A percentile compares a stretch with the other conserved stretches of the same genome.
These are phyloP conservation scores for Pneumocystis oryctolagi DNA, from an alignment of 1,139 yeast species.

Conservation along the genomic window DNA sequence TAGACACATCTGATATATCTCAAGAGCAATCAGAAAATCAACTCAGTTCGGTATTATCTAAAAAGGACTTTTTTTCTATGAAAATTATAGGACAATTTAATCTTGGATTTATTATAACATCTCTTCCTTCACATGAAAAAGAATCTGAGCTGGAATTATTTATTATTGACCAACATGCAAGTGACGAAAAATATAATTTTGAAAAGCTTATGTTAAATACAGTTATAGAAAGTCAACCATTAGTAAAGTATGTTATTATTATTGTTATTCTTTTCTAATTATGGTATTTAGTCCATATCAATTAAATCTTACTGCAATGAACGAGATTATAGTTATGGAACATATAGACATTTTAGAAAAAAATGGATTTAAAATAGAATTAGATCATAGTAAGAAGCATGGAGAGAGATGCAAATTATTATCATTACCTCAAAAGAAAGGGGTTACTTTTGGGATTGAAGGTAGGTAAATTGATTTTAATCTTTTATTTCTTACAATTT, in stretches of 20 bases:
- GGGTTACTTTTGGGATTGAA: conserved; percentile 42
- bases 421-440: conserved; percentile 62
- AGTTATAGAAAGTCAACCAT: conserved; percentile 47
- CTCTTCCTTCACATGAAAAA: conserved; percentile 25
- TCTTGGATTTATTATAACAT: conserved; percentile 71
- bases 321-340: conserved; percentile 55
- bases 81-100: conserved; percentile 80
- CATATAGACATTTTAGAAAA: conserved; percentile 40
- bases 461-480: conserved; percentile 8
- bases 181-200: conserved; percentile 86
- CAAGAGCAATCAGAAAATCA: conserved; percentile 38
- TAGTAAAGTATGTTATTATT: conserved; percentile 31
- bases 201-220: conserved; percentile 49
- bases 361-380: conserved; percentile 59
- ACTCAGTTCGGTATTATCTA: conserved; percentile 41
- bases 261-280: too few relatives aligned
- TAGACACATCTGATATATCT: conserved; percentile 19
- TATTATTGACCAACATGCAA: conserved; percentile 92
- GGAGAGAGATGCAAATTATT: conserved; percentile 43
- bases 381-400: conserved; percentile 36
- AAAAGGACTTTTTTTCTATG: conserved; percentile 57
- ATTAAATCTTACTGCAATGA: conserved; percentile 59
- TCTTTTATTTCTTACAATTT: conserved; percentile 12
- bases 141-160: conserved; percentile 42
- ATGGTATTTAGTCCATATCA: conserved; percentile 31